phyloP scores from a whole-genome alignment of 176 grass and related monocot species.

The Eragrostis nindensis region DNA sequence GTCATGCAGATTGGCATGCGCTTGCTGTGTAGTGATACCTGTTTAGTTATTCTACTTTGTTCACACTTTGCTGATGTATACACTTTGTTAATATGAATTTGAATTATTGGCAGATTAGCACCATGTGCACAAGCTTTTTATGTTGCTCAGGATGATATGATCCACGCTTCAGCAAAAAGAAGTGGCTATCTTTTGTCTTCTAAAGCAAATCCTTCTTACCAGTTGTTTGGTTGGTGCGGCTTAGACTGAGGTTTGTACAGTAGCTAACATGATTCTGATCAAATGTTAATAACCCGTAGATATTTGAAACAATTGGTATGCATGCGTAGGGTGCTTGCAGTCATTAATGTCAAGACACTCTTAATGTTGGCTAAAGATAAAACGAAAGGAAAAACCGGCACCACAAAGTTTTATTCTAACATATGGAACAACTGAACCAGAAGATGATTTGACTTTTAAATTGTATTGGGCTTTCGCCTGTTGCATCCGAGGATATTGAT shows the following conservation, averaged over 20 bases:
- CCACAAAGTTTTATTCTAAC: not conserved
- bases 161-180: constrained; percentile 42
- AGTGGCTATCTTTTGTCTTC: constrained; percentile 45
- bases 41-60: constrained; percentile 25
- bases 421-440: not conserved
- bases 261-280: constrained; percentile 6
- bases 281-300: not conserved
- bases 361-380: not conserved
- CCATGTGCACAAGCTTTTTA: constrained; percentile 51
- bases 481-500: not conserved
- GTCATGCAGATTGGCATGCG: not conserved
- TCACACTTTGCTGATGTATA: constrained; percentile 25
- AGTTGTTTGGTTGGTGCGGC: constrained; percentile 36
- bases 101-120: constrained; percentile 65
- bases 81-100: constrained; percentile 59
- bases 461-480: not conserved
- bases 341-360: constrained; percentile 15
- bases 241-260: constrained; percentile 48
- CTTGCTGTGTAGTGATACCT: constrained; percentile 12
- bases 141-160: constrained; percentile 51
- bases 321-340: not conserved
- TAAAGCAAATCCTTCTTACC: constrained; percentile 29
- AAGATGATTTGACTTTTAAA: constrained; percentile 5
- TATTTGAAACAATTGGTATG: constrained; percentile 3
- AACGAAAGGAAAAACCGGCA: not conserved